Percentiles rank a stretch among this genome's conserved stretches.
phyloP scores from a whole-genome alignment of 345 rosid genomes.

The Boechera retrofracta region DNA sequence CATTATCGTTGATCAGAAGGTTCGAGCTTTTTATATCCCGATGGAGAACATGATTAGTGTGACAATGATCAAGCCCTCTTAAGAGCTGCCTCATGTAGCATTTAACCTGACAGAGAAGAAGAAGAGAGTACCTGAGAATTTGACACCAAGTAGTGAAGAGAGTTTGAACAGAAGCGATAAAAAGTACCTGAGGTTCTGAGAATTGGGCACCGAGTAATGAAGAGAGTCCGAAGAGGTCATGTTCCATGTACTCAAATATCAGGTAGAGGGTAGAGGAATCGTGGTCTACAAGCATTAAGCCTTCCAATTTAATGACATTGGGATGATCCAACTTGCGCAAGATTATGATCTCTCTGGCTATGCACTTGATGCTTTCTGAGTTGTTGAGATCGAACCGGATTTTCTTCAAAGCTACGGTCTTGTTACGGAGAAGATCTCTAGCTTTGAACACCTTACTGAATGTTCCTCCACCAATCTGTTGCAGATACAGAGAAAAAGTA shows the following conservation, averaged over 20 bases:
- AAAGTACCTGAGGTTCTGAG: constrained; percentile 79
- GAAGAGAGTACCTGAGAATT: constrained; percentile 65
- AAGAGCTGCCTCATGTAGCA: constrained; percentile 92
- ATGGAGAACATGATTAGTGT: constrained; percentile 72
- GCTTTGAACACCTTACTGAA: constrained; percentile 90
- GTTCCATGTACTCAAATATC: constrained; percentile 96
- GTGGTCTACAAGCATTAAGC: constrained; percentile 64
- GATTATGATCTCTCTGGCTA: constrained; percentile 84
- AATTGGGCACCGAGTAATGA: constrained; percentile 74
- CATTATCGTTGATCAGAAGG: constrained; percentile 76
- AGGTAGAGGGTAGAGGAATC: constrained; percentile 73
- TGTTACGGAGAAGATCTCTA: constrained; percentile 62
- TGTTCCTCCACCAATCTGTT: constrained; percentile 98
- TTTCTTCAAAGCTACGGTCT: constrained; percentile 80
- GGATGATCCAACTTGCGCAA: constrained; percentile 90
- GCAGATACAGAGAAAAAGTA: constrained; percentile 8
- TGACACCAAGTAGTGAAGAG: constrained; percentile 63
- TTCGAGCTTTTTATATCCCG: constrained; percentile 96
- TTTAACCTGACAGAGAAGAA: constrained; percentile 60
- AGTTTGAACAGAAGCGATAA: constrained; percentile 32
- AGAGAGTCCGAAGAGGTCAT: constrained; percentile 87
- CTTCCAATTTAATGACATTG: constrained; percentile 82
- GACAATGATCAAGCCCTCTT: constrained; percentile 93
- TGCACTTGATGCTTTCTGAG: constrained; percentile 77
- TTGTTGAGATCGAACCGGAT: constrained; percentile 70